Conservation (phyloP, 768 basidiomycete species). For the Amanita rubescens region DNA sequence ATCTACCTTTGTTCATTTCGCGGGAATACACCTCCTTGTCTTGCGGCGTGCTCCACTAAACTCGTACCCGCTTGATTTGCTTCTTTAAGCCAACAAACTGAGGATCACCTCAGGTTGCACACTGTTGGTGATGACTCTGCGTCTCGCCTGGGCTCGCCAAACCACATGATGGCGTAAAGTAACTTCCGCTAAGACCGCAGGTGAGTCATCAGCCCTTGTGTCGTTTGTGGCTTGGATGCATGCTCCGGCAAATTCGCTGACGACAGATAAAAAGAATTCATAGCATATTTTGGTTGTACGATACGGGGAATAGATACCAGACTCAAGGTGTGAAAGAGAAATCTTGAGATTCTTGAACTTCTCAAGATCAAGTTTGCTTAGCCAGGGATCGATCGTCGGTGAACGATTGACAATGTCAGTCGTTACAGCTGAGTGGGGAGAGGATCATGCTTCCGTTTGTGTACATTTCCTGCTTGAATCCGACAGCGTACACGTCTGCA, state of each 20-base stretch:
- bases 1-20: background rate
- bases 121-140: background rate
- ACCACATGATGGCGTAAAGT: background rate
- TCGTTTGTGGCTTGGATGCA: background rate
- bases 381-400: conserved; percentile 5
- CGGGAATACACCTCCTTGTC: background rate
- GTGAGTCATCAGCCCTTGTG: background rate
- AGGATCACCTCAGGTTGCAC: conserved; percentile 7
- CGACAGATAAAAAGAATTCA: background rate
- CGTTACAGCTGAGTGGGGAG: background rate
- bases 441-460: background rate
- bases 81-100: conserved; percentile 5
- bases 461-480: background rate
- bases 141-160: conserved; percentile 1
- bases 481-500: conserved; percentile 1
- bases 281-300: background rate
- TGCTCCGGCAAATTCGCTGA: background rate
- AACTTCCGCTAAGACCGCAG: background rate
- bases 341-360: conserved; percentile 2
- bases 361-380: conserved; percentile 1
- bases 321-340: background rate
- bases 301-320: background rate
- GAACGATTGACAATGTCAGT: conserved; percentile 1
- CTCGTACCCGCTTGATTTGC: conserved; percentile 7
- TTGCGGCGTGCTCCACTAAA: background rate